Base-by-base conservation (phyloP, 1,139 yeast genomes). In the Blastobotrys apis region DNA sequence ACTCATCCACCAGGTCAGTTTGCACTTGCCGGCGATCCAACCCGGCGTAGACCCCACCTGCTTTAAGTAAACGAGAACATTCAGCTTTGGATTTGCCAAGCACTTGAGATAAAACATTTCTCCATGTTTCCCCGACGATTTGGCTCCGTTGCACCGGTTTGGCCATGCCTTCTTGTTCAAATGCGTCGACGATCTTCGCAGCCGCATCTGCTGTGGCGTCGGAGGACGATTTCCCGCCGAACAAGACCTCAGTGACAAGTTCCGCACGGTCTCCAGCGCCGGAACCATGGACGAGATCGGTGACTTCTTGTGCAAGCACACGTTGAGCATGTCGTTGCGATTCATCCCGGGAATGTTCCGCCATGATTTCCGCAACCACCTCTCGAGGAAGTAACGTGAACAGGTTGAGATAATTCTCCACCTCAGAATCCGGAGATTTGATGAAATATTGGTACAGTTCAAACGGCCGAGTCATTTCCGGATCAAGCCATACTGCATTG, bases 401-500 rank as follows among this genome's bases (percentile, higher is more conserved):
- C 43, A 81, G 77, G 59, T 78, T 81, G 56, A 92, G 69, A 42
- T 87, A 76, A 53, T 73, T 75, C 23, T 69, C 75, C 4, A 90
- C 81, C 53, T 84, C 88, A 15, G 77, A 81, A 65, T 92, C 98
- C 0, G 87, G 81, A 0, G 84, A 74, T 52, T 84, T 83, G 55
- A 84, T 77, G 63, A 92, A 85, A 62, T 81, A 86, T 60, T 92
- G 98, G 63, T 84, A 92, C 54, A 92, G 66, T 46, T 86, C 86
- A 64, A 76, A 92, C 0, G 96, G 83, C 12, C 84, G 74, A 1
- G 96, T 92, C 49, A 84, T 65, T 13, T 69, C 63, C 6, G 78
- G 71, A 57, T 84, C 92, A 45, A 92, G 81, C 68, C 94, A 92
- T 2, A 94, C 78, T 0, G 99, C 97, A 68, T 92, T 92, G 0